Evolutionary conservation across 352 stramenopile species (phyloP).

Genomic region (Globisporangium nagaii): DNA sequence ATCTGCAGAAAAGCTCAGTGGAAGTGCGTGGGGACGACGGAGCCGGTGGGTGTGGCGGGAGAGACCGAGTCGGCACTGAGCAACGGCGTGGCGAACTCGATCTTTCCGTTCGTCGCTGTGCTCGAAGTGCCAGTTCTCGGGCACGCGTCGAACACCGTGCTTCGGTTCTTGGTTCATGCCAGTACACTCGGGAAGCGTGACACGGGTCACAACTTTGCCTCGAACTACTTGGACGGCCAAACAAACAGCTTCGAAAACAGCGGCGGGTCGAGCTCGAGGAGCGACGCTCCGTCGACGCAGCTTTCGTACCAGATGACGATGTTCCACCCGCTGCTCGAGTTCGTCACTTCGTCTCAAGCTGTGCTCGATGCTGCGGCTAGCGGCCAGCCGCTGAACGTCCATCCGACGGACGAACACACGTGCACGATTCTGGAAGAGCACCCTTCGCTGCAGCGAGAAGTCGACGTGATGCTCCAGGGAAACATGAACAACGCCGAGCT

Average conservation of each 20-base stretch:
- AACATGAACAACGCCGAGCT: conserved; percentile 78
- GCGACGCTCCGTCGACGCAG: conserved; percentile 29
- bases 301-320: conserved; percentile 85
- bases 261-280: conserved; percentile 26
- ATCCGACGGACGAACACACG: conserved; percentile 75
- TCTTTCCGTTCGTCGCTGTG: conserved; percentile 84
- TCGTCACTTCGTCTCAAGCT: conserved; percentile 81
- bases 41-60: conserved; percentile 59
- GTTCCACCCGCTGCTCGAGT: conserved; percentile 82
- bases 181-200: conserved; percentile 72
- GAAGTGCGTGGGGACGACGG: conserved; percentile 82
- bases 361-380: conserved; percentile 78
- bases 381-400: conserved; percentile 68
- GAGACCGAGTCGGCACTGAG: conserved; percentile 63
- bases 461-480: conserved; percentile 60
- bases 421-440: conserved; percentile 72
- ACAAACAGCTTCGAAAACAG: conserved; percentile 23
- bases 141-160: conserved; percentile 71
- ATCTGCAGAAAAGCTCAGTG: conserved; percentile 58
- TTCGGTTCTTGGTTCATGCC: conserved; percentile 84
- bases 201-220: conserved; percentile 18
- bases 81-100: conserved; percentile 45
- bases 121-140: conserved; percentile 78
- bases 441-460: conserved; percentile 53
- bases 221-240: conserved; percentile 35